A percentile compares a stretch with the other conserved stretches of the same genome.
Evolutionary conservation across 495 filamentous ascomycete species (phyloP).

Genomic region (Lentithecium fluviatile): DNA sequence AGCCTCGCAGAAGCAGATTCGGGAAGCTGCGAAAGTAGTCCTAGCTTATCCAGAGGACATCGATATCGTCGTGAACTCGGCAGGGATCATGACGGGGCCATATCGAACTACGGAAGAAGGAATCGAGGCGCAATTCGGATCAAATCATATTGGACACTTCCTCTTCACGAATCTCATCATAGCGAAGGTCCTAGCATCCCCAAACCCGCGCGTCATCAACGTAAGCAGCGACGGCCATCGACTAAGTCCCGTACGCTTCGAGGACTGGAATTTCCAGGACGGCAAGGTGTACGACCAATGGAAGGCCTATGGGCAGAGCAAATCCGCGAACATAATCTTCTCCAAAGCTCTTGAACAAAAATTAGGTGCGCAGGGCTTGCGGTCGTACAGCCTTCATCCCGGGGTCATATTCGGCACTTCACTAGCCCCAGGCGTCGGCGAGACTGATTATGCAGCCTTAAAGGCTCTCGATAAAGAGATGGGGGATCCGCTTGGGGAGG

Average conservation of each 20-base stretch:
- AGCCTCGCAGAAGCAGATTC: constrained; percentile 48
- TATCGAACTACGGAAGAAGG: constrained; percentile 37
- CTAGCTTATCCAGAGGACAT: constrained; percentile 36
- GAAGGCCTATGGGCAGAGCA: constrained; percentile 32
- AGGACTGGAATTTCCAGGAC: constrained; percentile 31
- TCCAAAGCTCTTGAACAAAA: constrained; percentile 22
- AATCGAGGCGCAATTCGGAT: constrained; percentile 58
- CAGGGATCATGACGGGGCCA: constrained; percentile 19
- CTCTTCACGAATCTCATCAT: constrained; percentile 36
- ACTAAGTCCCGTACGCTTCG: constrained; percentile 22
- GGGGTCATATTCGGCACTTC: constrained; percentile 19
- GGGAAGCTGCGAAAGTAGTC: constrained; percentile 47
- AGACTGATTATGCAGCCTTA: constrained; percentile 14
- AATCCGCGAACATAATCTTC: constrained; percentile 35
- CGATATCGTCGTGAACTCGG: constrained; percentile 34
- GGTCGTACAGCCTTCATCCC: constrained; percentile 30
- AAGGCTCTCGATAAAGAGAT: neutral
- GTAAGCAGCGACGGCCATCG: constrained; percentile 31
- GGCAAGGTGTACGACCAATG: constrained; percentile 29
- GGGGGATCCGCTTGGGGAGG: neutral
- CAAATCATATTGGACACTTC: constrained; percentile 35
- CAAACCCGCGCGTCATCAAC: constrained; percentile 21
- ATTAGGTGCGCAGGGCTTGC: constrained; percentile 19
- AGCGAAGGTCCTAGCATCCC: constrained; percentile 18
- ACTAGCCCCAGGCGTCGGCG: constrained; percentile 1